Evolutionary conservation across 2,329 filamentous ascomycete genomes (phyloP).

Genomic region (Sporothrix variecibatus): DNA sequence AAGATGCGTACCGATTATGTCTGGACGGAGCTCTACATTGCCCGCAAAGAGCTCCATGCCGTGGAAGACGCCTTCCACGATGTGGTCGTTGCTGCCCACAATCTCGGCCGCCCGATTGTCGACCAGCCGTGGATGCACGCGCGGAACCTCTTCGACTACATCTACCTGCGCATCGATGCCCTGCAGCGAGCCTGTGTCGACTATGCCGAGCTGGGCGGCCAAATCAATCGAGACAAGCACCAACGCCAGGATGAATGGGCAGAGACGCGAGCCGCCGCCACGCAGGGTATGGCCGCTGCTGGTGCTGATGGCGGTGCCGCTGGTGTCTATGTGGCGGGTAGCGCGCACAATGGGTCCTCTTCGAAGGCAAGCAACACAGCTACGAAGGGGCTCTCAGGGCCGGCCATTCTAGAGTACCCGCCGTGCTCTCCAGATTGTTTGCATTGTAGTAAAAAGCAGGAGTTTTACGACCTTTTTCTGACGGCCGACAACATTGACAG

Average conservation of each 20-base stretch:
- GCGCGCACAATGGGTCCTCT: not conserved
- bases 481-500: not conserved
- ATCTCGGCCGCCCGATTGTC: not conserved
- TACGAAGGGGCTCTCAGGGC: not conserved
- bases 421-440: not conserved
- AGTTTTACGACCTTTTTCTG: not conserved
- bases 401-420: not conserved
- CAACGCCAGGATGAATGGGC: not conserved
- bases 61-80: not conserved
- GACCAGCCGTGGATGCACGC: not conserved
- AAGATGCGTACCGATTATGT: not conserved
- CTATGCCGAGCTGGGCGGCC: not conserved
- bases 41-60: not conserved
- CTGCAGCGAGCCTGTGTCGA: not conserved
- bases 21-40: not conserved
- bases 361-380: not conserved
- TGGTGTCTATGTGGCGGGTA: not conserved
- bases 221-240: not conserved
- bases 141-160: not conserved
- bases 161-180: not conserved
- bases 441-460: not conserved
- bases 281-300: not conserved
- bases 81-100: not conserved
- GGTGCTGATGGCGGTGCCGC: not conserved
- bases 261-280: not conserved